Base-by-base conservation (phyloP, 805 yeast species). In the Lachancea sp. region DNA sequence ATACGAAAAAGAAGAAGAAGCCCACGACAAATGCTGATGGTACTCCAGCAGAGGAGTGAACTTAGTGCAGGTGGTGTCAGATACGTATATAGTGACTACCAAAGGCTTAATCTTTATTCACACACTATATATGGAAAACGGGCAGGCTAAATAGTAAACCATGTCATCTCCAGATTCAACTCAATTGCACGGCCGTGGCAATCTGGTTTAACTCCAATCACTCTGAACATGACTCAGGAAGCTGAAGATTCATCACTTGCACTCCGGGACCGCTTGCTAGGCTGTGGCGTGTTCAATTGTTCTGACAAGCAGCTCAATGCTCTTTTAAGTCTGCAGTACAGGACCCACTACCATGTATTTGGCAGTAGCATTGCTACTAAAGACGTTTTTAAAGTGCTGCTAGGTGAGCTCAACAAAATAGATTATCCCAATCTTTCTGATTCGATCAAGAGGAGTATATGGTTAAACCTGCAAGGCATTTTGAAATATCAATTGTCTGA, bases 1-100 rank as follows among this genome's bases (percentile, higher is more conserved):
- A 84, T 54, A 95, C 86, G 51, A 83, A 83, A 67, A 84, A 81
- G 68, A 81, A 81, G 66, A 81, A 82, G 70, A 82, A 81, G 37
- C 47, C 57, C 34, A 44, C 56, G 15, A 54, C 53, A 27, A 33
- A 41, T 10, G 27, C 50, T 12, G 27, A 18, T 16, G 35, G 45
- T 3, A 33, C 45, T n/a, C 41, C 37, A 15, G 42, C 36, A 12
- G 40, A 42, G 16, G 22, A 31, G 18, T 35, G 40, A 18, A 13
- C 15, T 5, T 8, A 38, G 17, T 32, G 9, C 31, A 33, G 9
- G 4, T 4, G 15, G 11, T 29, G 6, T 4, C 25, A 22, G 8
- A 12, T 13, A 3, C 31, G 31, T 29, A 29, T 13, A 29, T 29
- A 29, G 31, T 29, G 31, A 29, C 35, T 31, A 32, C 35, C 35